Percentiles rank a stretch among this genome's conserved stretches.
Conservation (phyloP, 192 early-diverging fungal species). For the Neocallimastix lanati region DNA sequence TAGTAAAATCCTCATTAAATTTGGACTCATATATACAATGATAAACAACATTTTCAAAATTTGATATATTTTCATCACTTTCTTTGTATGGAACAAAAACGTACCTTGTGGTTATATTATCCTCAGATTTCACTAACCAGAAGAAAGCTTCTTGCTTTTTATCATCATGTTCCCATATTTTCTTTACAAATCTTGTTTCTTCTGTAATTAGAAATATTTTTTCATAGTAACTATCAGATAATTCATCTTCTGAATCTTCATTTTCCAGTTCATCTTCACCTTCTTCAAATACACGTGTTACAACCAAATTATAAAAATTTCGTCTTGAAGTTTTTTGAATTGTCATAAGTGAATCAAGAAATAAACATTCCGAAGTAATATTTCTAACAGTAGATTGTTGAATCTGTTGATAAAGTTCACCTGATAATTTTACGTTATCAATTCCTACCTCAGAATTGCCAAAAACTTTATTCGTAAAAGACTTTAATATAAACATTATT, state of each 20-base stretch:
- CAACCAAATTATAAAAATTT: conserved; percentile 57
- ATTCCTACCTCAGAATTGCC: neutral
- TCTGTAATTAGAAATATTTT: conserved; percentile 48
- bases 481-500: neutral
- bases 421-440: neutral
- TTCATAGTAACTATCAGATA: conserved; percentile 38
- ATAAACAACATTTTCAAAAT: conserved; percentile 41
- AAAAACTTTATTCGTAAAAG: neutral
- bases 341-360: conserved; percentile 31
- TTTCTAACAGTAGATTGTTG: neutral
- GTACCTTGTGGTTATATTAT: conserved; percentile 14
- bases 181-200: conserved; percentile 21
- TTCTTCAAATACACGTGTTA: conserved; percentile 55
- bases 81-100: conserved; percentile 18
- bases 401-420: neutral
- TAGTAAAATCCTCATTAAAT: conserved; percentile 16
- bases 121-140: conserved; percentile 32
- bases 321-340: conserved; percentile 43
- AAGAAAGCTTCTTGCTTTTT: conserved; percentile 9
- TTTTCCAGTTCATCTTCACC: conserved; percentile 45
- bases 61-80: conserved; percentile 10
- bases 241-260: conserved; percentile 18
- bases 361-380: neutral
- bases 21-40: conserved; percentile 46
- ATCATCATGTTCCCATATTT: conserved; percentile 3